Percentiles rank a stretch among this genome's conserved stretches.
phyloP scores from a whole-genome alignment of 306 rosid genomes.

The Sesbania bispinosa region DNA sequence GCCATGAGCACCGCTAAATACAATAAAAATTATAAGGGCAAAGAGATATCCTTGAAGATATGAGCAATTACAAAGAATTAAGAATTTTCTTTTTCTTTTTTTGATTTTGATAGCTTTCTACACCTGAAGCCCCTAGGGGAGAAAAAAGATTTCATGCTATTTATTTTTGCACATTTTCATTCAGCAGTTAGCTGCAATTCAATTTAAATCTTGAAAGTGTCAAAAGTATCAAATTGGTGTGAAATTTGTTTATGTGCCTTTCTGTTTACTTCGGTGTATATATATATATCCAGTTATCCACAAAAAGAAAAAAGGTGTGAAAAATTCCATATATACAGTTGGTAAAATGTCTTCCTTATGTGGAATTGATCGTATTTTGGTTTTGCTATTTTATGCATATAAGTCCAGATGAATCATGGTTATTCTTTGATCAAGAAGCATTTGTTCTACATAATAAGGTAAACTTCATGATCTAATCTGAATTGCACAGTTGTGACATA shows the following conservation, averaged over 20 bases:
- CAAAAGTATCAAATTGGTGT: not conserved
- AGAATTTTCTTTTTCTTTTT: not conserved
- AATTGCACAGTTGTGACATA: conserved; percentile 42
- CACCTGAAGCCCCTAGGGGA: not conserved
- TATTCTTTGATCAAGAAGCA: conserved; percentile 77
- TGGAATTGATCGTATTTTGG: not conserved
- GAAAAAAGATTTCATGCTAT: not conserved
- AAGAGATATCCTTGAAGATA: too few relatives aligned
- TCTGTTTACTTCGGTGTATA: not conserved
- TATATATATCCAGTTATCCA: too few relatives aligned
- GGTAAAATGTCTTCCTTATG: conserved; percentile 13
- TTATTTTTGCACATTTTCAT: not conserved
- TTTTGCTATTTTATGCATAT: conserved; percentile 49
- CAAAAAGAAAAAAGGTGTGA: not conserved
- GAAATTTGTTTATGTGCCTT: not conserved
- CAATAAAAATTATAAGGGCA: not conserved
- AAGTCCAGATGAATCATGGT: conserved; percentile 76
- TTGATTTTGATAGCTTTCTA: not conserved
- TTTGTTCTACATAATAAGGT: conserved; percentile 74
- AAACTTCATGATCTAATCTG: conserved; percentile 31
- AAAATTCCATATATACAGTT: not conserved
- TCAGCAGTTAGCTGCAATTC: not conserved
- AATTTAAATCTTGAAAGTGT: not conserved
- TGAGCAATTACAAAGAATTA: not conserved
- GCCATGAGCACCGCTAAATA: not conserved